Conservation (phyloP, 2,329 filamentous ascomycete genomes). For the Leptographium lundbergii region DNA sequence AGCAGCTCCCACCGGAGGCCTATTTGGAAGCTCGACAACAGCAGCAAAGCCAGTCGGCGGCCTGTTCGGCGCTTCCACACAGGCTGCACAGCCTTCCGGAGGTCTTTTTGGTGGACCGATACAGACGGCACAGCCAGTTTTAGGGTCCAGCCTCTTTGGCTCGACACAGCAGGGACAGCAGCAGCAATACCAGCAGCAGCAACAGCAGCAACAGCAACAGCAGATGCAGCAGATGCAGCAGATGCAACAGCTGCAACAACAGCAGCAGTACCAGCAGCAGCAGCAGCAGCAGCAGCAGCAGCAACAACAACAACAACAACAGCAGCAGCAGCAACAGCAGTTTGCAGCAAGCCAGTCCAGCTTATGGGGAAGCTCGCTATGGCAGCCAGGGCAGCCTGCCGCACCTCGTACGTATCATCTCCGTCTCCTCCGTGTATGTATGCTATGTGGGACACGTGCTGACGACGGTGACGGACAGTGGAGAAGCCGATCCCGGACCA, state of each 20-base stretch:
- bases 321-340: conserved; percentile 23
- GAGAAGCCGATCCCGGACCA: conserved; percentile 67
- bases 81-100: conserved; percentile 1
- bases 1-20: conserved; percentile 5
- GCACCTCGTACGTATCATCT: conserved; percentile 27
- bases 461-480: conserved; percentile 23
- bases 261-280: conserved; percentile 28
- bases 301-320: conserved; percentile 22
- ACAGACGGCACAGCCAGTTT: conserved; percentile 1
- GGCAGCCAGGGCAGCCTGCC: conserved; percentile 36
- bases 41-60: conserved; percentile 16
- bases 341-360: conserved; percentile 22
- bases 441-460: neutral
- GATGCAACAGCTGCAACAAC: conserved; percentile 27
- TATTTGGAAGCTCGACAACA: conserved; percentile 24
- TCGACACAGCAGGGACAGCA: conserved; percentile 5
- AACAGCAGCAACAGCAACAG: conserved; percentile 21
- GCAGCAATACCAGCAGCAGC: conserved; percentile 7
- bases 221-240: conserved; percentile 21
- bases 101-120: conserved; percentile 6
- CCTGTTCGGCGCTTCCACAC: conserved; percentile 17
- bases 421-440: neutral
- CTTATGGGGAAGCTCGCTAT: conserved; percentile 33
- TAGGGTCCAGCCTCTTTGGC: conserved; percentile 4
- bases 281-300: conserved; percentile 22